Evolutionary conservation across 805 yeast genomes (phyloP), one percentile per base, ranked within the genome.

Genomic region (Candida saitoana): DNA sequence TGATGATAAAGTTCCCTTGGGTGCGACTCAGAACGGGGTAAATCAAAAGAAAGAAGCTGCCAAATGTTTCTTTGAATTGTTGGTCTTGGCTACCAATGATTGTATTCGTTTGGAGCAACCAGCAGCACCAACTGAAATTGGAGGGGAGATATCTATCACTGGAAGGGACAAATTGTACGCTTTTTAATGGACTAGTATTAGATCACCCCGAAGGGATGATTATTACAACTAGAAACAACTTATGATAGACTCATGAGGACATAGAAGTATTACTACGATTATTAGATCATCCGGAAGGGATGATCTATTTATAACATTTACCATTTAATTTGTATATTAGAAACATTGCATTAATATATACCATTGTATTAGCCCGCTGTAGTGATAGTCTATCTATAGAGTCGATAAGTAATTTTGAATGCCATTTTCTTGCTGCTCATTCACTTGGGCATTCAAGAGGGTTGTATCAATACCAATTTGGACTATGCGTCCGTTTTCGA

Each of bases 81-180:
- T 89, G 50, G 91, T 88, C 3, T 69, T 89, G 43, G 95, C 95
- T 2, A 82, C 93, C 4, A 71, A 79, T 35, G 89, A 84, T 50
- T 82, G 91, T 41, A 65, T 89, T 36, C 65, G 68, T 12, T 60
- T 88, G 33, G 62, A 76, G 29, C 96, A 87, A 63, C 69, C 71
- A 5, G 67, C 65, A 31, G 51, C 41, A n/a, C 49, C 48, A 12
- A 54, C 55, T 8, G 52, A 52, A 11, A 52, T 83, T 16, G 87
- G 81, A 49, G 83, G 82, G 3, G 77, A 74, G 30, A 80, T 87
- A 43, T 50, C 48, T n/a, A 71, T 86, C 29, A 57, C 61, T 16
- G 65, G 77, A 8, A 77, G 70, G 50, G 71, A 73, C 37, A 55
- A 62, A 24, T 51, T 69, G 22, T 65, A 55, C 36, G 46, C 53